Evolutionary conservation across 2,329 filamentous ascomycete genomes (phyloP), one percentile per base, ranked within the genome.

Genomic region (Alternaria triticimaculans): DNA sequence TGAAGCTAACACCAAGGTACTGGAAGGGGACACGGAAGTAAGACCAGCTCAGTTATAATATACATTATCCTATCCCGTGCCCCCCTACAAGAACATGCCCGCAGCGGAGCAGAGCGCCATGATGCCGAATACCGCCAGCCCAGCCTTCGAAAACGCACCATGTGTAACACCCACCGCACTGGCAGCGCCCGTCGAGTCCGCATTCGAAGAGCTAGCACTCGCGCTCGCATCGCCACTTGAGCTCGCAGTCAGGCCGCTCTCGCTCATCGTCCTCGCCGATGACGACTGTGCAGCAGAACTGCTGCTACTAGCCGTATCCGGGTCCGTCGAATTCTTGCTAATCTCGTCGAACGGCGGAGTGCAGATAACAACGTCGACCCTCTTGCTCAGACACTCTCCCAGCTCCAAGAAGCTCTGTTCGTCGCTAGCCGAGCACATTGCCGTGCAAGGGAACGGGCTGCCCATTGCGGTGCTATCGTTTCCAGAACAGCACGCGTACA

Each of bases 351-450:
- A 53, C 2, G 41, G 41, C 10, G 66, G 65, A 41, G 56, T 67
- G 57, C 69, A 71, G 2, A 72, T 56, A 2, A 72, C 68, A 11
- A 67, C 44, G 18, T 66, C 60, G 3, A 64, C 68, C 11, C 66
- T 56, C 60, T 71, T 66, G 45, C 66, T 69, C 46, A 72, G 10
- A 51, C 71, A 73, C 46, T 71, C 66, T 12, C 69, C 69, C 9
- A 73, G 14, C n/a, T 71, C 63, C 54, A 66, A 55, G 61, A 69
- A 69, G 30, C 49, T 67, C 41, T 64, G 58, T 1, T 57, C 53
- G 7, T 63, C 51, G 6, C 37, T 51, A 1, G 55, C 55, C 11
- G 10, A 48, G 26, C 69, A 73, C 53, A 69, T 55, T 26, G 66
- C 59, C 4, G 65, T 69, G 45, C 57, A 65, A 12, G 61, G 61